Conservation (phyloP, 805 yeast genomes). For the Dipodascus geniculatus region DNA sequence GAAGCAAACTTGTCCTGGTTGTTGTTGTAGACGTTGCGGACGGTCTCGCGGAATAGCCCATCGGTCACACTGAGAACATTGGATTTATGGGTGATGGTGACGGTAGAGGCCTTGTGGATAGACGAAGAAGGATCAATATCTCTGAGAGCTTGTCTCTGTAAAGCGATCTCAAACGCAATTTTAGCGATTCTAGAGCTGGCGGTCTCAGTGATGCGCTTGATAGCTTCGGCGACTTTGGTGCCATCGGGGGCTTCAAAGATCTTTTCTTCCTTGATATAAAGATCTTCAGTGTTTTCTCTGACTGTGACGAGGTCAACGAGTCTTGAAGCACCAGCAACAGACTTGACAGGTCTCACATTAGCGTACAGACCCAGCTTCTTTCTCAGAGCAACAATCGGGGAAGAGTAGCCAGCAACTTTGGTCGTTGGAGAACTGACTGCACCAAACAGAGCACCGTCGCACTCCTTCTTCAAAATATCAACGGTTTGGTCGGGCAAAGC, state of each 20-base stretch:
- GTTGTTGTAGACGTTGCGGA: constrained; percentile 46
- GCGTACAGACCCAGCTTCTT: constrained; percentile 92
- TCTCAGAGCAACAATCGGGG: constrained; percentile 97
- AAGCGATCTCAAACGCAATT: constrained; percentile 86
- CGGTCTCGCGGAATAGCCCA: constrained; percentile 90
- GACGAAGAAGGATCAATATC: constrained; percentile 29
- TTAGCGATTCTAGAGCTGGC: constrained; percentile 82
- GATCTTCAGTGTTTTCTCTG: constrained; percentile 96
- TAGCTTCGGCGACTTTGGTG: constrained; percentile 89
- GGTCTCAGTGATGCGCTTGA: constrained; percentile 83
- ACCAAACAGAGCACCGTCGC: constrained; percentile 97
- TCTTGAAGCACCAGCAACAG: constrained; percentile 74
- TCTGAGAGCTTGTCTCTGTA: constrained; percentile 77
- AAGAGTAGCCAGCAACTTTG: constrained; percentile 92
- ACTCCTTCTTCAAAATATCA: constrained; percentile 55
- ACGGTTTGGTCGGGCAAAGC: constrained; percentile 94
- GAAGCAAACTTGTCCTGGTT: constrained; percentile 45
- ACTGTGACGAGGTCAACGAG: constrained; percentile 97
- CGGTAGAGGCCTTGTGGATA: constrained; percentile 46
- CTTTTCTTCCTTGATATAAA: constrained; percentile 88
- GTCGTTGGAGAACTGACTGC: constrained; percentile 90
- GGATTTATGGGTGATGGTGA: constrained; percentile 93
- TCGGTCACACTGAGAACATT: constrained; percentile 87
- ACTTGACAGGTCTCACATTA: constrained; percentile 94
- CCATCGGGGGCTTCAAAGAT: constrained; percentile 68